A percentile compares a stretch with the other conserved stretches of the same genome.
Conservation (phyloP, 2,329 filamentous ascomycete species). For the Esteya vermicola region DNA sequence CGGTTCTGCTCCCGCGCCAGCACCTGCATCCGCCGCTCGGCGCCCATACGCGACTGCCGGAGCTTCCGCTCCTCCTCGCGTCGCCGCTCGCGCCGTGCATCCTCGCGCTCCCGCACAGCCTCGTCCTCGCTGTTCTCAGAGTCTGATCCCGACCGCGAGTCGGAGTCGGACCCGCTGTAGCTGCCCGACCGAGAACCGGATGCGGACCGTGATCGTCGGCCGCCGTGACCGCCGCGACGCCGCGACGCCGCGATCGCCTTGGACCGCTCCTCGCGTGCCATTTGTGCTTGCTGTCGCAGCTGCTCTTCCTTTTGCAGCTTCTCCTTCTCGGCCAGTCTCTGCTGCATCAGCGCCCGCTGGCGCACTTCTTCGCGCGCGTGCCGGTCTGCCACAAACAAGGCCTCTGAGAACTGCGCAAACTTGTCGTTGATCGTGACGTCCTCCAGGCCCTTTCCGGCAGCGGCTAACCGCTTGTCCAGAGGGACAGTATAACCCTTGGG, state of each 20-base stretch:
- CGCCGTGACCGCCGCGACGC: constrained; percentile 4
- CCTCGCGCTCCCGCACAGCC: constrained; percentile 61
- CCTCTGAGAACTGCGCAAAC: constrained; percentile 91
- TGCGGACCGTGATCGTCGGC: constrained; percentile 7
- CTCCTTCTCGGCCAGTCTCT: constrained; percentile 90
- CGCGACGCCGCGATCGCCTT: constrained; percentile 24
- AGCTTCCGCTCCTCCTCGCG: constrained; percentile 80
- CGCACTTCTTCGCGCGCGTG: constrained; percentile 94
- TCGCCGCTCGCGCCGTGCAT: constrained; percentile 60
- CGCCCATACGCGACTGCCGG: constrained; percentile 88
- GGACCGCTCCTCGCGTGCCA: constrained; percentile 72
- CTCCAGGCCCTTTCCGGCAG: constrained; percentile 80
- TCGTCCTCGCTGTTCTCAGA: constrained; percentile 48
- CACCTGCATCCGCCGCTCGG: constrained; percentile 79
- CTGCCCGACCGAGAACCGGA: constrained; percentile 25
- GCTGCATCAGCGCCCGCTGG: constrained; percentile 86
- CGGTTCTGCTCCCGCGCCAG: constrained; percentile 92
- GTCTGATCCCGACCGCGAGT: constrained; percentile 25
- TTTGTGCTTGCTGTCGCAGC: constrained; percentile 73
- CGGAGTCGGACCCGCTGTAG: constrained; percentile 18
- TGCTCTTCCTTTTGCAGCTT: constrained; percentile 90
- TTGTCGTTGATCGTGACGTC: constrained; percentile 97
- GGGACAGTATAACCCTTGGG: constrained; percentile 96
- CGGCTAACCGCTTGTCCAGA: constrained; percentile 85
- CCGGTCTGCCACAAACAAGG: constrained; percentile 82